Evolutionary conservation across 2,329 filamentous ascomycete species (phyloP).

Genomic region (Claviceps quebecensis): DNA sequence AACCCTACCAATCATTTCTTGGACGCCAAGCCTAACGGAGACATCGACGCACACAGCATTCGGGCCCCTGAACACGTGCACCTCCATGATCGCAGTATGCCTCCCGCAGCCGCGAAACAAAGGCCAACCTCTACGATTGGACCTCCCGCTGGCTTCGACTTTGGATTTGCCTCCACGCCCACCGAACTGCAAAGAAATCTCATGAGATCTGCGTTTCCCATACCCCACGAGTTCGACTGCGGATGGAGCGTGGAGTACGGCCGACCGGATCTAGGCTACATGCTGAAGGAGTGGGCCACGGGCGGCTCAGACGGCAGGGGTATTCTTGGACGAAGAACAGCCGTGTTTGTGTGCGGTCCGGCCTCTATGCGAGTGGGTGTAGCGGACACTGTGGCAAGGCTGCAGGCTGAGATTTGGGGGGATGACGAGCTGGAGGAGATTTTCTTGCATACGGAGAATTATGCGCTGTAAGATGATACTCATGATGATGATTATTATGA

Average conservation of each 20-base stretch:
- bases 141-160: conserved; percentile 53
- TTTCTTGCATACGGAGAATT: conserved; percentile 90
- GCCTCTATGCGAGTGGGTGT: conserved; percentile 78
- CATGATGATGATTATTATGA: neutral
- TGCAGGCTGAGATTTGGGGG: conserved; percentile 75
- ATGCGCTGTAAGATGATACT: conserved; percentile 50
- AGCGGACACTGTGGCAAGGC: conserved; percentile 64
- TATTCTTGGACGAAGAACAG: conserved; percentile 65
- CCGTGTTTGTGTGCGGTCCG: conserved; percentile 87
- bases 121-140: conserved; percentile 44
- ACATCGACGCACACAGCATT: conserved; percentile 16
- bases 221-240: conserved; percentile 52
- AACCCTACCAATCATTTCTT: conserved; percentile 14
- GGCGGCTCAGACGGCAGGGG: conserved; percentile 52
- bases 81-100: conserved; percentile 33
- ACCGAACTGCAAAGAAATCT: conserved; percentile 80
- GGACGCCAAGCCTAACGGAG: conserved; percentile 8
- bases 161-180: conserved; percentile 71
- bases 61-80: conserved; percentile 43
- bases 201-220: conserved; percentile 79
- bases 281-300: conserved; percentile 69
- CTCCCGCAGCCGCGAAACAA: conserved; percentile 14
- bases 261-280: conserved; percentile 72
- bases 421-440: conserved; percentile 74
- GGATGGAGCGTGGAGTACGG: conserved; percentile 91